These are phyloP conservation scores for Helotiales sp. DNA, from an alignment of 2,329 filamentous ascomycete genomes.

Conservation along the genomic window DNA sequence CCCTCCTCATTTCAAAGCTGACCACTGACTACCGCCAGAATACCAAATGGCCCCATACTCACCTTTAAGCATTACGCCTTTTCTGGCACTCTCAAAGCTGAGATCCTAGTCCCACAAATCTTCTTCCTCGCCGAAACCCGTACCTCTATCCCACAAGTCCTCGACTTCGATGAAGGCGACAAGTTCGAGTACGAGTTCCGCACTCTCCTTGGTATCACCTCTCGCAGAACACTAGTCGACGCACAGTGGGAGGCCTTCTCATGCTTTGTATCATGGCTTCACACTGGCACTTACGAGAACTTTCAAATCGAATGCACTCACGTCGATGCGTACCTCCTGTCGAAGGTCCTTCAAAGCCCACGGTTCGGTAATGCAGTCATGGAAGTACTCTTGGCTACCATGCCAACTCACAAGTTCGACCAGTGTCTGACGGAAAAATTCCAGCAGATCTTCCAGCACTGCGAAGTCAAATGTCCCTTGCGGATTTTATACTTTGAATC, in stretches of 20 bases:
- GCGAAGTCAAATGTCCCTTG: background rate
- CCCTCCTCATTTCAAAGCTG: background rate
- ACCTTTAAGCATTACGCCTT: background rate
- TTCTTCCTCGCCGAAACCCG: background rate
- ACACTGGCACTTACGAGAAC: background rate
- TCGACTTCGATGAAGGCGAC: background rate
- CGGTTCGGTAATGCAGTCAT: conserved; percentile 2
- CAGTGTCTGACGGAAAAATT: background rate
- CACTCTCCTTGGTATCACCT: background rate
- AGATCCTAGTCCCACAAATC: background rate
- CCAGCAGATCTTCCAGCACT: background rate
- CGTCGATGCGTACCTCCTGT: background rate
- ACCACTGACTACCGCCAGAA: background rate
- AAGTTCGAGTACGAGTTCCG: background rate
- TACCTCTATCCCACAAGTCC: background rate
- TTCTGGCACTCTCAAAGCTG: background rate
- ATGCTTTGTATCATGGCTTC: background rate
- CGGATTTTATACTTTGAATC: background rate
- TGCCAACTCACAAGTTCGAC: background rate
- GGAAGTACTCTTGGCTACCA: background rate
- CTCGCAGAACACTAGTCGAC: background rate
- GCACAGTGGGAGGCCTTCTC: background rate
- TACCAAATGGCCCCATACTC: background rate
- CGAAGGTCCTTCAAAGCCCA: background rate
- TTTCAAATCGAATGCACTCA: background rate